Conservation (phyloP, 208 protist species). For the Trypanosoma melophagium region DNA sequence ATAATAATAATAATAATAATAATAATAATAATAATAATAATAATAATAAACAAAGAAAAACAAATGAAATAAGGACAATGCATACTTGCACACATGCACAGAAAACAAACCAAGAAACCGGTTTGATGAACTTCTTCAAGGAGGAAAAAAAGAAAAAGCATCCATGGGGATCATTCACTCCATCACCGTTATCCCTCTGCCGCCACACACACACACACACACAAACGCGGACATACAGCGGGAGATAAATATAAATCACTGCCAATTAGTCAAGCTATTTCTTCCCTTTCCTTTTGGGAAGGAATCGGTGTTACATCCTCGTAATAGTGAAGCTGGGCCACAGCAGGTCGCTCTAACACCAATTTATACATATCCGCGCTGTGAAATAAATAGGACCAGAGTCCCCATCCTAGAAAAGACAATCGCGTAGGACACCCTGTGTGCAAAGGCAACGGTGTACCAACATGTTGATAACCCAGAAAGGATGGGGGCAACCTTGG, state of each 20-base stretch:
- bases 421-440: conserved; percentile 49
- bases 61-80: no score
- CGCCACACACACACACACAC: no score
- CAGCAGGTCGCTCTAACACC: conserved; percentile 46
- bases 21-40: no score
- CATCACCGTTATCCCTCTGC: no score
- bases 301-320: background rate
- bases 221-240: no score
- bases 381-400: conserved; percentile 63
- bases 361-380: conserved; percentile 51
- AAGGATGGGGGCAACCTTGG: conserved; percentile 47
- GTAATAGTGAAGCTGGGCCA: conserved; percentile 61
- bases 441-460: conserved; percentile 51
- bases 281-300: background rate
- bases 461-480: conserved; percentile 56
- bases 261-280: background rate
- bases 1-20: no score
- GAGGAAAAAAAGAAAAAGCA: no score
- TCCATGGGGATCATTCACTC: no score
- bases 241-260: background rate
- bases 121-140: no score
- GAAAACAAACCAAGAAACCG: no score
- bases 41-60: no score
- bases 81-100: no score
- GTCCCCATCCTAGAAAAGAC: conserved; percentile 55